These are phyloP conservation scores for Colletotrichum coccodes DNA, from an alignment of 2,329 filamentous ascomycete species.

Conservation along the genomic window DNA sequence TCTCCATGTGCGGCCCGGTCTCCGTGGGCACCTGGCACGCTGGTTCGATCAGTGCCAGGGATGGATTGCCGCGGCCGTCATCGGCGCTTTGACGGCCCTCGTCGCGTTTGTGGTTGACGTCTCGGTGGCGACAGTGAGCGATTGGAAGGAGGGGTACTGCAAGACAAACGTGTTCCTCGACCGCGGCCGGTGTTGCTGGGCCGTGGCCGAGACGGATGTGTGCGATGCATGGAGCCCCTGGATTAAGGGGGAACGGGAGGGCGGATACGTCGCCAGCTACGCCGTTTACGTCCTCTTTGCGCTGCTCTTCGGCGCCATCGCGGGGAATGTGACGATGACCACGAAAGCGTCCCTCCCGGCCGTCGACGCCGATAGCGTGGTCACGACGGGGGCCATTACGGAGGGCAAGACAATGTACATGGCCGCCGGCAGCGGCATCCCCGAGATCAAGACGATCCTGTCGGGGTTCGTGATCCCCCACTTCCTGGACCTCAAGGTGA, in stretches of 20 bases:
- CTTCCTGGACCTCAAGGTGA: slow-evolving; percentile 64
- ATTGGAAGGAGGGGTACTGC: slow-evolving; percentile 69
- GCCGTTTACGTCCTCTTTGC: slow-evolving; percentile 40
- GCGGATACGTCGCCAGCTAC: slow-evolving; percentile 36
- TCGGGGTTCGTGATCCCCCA: slow-evolving; percentile 69
- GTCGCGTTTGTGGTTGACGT: slow-evolving; percentile 67
- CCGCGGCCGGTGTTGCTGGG: slow-evolving; percentile 59
- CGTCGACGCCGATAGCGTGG: slow-evolving; percentile 36
- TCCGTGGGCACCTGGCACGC: slow-evolving; percentile 44
- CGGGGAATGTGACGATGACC: slow-evolving; percentile 39
- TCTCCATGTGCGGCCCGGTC: slow-evolving; percentile 37
- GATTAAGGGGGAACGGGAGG: slow-evolving; percentile 37
- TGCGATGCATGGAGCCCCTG: slow-evolving; percentile 56
- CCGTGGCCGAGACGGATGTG: neutral
- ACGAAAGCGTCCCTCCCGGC: slow-evolving; percentile 59
- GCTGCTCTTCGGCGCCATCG: slow-evolving; percentile 38
- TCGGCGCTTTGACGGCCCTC: slow-evolving; percentile 63
- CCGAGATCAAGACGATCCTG: slow-evolving; percentile 70
- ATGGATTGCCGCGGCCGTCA: slow-evolving; percentile 64
- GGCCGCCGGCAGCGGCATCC: slow-evolving; percentile 68
- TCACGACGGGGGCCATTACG: neutral
- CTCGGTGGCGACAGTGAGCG: slow-evolving; percentile 62
- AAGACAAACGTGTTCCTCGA: slow-evolving; percentile 53
- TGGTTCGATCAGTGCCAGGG: slow-evolving; percentile 61
- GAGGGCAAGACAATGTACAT: slow-evolving; percentile 65